These are phyloP conservation scores for Tricholoma terreum DNA, from an alignment of 768 basidiomycete species.

Conservation along the genomic window DNA sequence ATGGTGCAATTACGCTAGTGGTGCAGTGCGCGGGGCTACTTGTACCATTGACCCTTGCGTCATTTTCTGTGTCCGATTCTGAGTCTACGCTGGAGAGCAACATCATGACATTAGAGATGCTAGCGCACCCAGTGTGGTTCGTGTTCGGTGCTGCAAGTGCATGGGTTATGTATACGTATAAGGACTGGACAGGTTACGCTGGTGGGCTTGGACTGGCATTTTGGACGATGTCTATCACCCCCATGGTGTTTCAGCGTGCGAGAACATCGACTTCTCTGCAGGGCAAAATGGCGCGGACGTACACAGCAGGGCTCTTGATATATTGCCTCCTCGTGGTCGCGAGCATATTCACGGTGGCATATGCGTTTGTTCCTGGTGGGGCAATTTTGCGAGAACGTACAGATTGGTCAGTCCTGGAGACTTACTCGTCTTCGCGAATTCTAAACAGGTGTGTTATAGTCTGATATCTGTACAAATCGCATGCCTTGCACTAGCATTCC, in stretches of 20 bases:
- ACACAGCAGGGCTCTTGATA: conserved; percentile 54
- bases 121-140: conserved; percentile 53
- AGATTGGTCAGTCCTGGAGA: conserved; percentile 49
- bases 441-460: conserved; percentile 27
- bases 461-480: conserved; percentile 53
- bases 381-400: conserved; percentile 73
- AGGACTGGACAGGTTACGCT: conserved; percentile 67
- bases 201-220: conserved; percentile 62
- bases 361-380: conserved; percentile 87
- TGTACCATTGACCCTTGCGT: conserved; percentile 29
- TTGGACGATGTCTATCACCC: conserved; percentile 64
- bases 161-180: conserved; percentile 54
- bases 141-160: conserved; percentile 49
- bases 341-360: conserved; percentile 82
- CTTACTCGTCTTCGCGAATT: too few relatives aligned
- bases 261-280: conserved; percentile 31
- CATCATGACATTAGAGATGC: conserved; percentile 21
- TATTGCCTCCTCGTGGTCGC: conserved; percentile 63
- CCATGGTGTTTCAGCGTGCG: conserved; percentile 48
- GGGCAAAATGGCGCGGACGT: conserved; percentile 44
- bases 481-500: conserved; percentile 48
- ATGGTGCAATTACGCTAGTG: conserved; percentile 65
- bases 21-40: conserved; percentile 58
- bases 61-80: conserved; percentile 20
- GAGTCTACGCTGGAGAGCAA: neutral